Evolutionary conservation across 2,329 filamentous ascomycete genomes (phyloP), one percentile per base, ranked within the genome.

Genomic region (Apiospora saccharicola): DNA sequence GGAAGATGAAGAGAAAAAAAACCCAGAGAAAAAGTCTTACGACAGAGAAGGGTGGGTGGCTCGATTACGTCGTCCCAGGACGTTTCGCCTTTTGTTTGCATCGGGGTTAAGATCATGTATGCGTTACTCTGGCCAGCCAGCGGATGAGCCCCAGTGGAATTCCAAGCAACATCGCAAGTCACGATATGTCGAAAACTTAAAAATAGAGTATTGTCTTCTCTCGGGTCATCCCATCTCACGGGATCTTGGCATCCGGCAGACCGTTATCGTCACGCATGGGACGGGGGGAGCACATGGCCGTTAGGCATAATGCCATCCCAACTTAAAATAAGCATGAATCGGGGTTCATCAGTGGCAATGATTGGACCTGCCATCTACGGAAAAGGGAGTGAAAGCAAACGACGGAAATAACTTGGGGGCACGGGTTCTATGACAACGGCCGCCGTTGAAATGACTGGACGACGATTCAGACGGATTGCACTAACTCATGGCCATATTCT

Each of bases 251-350:
- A 26, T 53, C 13, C 30, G 24, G 49, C 13, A 26, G 4, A 53
- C 10, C 16, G 10, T n/a, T 26, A 51, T n/a, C 7, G 22, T 49
- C 22, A n/a, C n/a, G 46, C 46, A 49, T 22, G 22, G 3, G 14
- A 53, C 5, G 49, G 24, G 10, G 8, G 16, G 19, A 61, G 53
- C 53, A 37, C 2, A 22, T 6, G 19, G 30, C 53, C 53, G 53
- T 61, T 37, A 16, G 51, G 6, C 16, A 8, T n/a, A 37, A 22
- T 61, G 53, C 30, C 53, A 61, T 61, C 53, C 30, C 53, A 61
- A 37, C 53, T 61, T 30, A 34, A 61, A 61, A 37, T 61, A 61
- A 61, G 53, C 53, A 61, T 37, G 53, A 37, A 37, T 19, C 34
- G 53, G 5, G 19, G 37, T 4, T 8, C 30, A 37, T 37, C 26